Conservation (phyloP, 345 rosid genomes). For the Populus davidiana region DNA sequence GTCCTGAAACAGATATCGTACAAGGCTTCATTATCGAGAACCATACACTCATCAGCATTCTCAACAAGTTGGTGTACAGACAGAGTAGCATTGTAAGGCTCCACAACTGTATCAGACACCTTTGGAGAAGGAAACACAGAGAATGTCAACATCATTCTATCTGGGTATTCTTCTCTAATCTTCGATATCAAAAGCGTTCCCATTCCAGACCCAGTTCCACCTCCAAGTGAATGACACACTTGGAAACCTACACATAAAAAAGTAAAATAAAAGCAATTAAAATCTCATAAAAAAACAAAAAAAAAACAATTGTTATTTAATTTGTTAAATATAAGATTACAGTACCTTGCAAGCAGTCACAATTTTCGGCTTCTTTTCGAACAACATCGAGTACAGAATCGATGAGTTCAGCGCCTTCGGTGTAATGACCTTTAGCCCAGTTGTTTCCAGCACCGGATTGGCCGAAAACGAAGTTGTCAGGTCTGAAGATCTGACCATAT, state of each 20-base stretch:
- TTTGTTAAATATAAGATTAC: not conserved
- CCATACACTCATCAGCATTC: slow-evolving; percentile 33
- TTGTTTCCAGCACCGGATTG: slow-evolving; percentile 32
- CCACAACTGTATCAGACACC: slow-evolving; percentile 32
- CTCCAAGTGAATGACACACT: slow-evolving; percentile 31
- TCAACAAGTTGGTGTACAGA: slow-evolving; percentile 32
- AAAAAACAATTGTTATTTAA: not conserved
- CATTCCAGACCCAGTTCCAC: slow-evolving; percentile 36
- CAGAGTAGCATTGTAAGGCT: slow-evolving; percentile 31
- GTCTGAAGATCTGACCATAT: slow-evolving; percentile 27
- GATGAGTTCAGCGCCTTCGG: slow-evolving; percentile 31
- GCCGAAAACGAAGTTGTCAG: slow-evolving; percentile 29
- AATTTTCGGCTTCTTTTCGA: slow-evolving; percentile 28
- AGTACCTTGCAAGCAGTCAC: slow-evolving; percentile 30
- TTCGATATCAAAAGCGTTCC: slow-evolving; percentile 30
- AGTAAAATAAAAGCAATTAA: not conserved
- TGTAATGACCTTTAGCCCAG: slow-evolving; percentile 31
- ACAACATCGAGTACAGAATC: slow-evolving; percentile 33
- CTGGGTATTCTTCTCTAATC: slow-evolving; percentile 30
- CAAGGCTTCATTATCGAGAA: slow-evolving; percentile 29
- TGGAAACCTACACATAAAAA: slow-evolving; percentile 18
- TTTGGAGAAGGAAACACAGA: slow-evolving; percentile 28
- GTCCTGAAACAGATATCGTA: slow-evolving; percentile 32
- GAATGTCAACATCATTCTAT: slow-evolving; percentile 33
- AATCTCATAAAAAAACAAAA: not conserved